Conservation (phyloP, 2,329 filamentous ascomycete genomes). For the Epichloe baconii region DNA sequence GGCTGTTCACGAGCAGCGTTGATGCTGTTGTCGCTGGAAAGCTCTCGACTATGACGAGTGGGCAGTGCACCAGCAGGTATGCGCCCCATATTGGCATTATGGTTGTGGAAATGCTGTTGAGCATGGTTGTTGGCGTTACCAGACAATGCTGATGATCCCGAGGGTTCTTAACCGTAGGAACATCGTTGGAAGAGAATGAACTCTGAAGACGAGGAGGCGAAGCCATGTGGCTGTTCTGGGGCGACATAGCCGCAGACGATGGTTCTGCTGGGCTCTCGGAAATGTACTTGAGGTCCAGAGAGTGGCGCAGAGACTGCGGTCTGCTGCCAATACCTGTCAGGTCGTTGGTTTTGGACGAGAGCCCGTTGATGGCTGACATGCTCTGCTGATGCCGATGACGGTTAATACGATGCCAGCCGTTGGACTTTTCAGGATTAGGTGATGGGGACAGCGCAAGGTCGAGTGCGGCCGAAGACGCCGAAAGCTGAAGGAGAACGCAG, state of each 20-base stretch:
- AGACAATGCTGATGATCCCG: conserved; percentile 29
- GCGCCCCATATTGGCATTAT: conserved; percentile 71
- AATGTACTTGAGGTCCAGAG: conserved; percentile 41
- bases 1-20: conserved; percentile 29
- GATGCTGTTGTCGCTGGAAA: conserved; percentile 38
- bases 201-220: conserved; percentile 66
- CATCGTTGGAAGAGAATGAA: conserved; percentile 82
- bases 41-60: conserved; percentile 60
- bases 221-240: conserved; percentile 40
- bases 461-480: conserved; percentile 66
- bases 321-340: conserved; percentile 34
- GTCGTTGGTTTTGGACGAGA: conserved; percentile 30
- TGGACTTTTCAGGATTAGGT: conserved; percentile 42
- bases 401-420: conserved; percentile 47
- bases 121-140: conserved; percentile 44
- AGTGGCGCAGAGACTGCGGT: conserved; percentile 40
- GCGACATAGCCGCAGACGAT: conserved; percentile 26
- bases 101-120: conserved; percentile 56
- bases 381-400: conserved; percentile 57
- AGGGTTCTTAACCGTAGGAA: conserved; percentile 69
- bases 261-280: conserved; percentile 30
- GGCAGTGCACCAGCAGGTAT: conserved; percentile 55
- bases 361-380: conserved; percentile 33
- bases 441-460: conserved; percentile 64
- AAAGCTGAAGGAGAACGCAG: conserved; percentile 43